phyloP scores from a whole-genome alignment of 768 basidiomycete genomes.

The Amanita fuliginea region DNA sequence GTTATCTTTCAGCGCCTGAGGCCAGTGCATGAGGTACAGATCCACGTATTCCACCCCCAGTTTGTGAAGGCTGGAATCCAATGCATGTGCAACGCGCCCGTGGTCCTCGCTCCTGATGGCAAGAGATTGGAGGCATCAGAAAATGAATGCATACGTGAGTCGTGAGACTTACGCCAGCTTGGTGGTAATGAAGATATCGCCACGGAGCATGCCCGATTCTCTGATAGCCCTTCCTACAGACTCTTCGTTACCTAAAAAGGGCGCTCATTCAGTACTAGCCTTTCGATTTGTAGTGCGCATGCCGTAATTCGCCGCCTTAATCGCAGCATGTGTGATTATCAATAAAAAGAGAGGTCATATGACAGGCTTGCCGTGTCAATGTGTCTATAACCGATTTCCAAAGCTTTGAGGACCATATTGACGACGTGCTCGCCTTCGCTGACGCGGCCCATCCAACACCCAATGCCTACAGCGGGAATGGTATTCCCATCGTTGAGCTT shows the following conservation, averaged over 20 bases:
- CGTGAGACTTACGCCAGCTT: slow-evolving; percentile 22
- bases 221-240: slow-evolving; percentile 27
- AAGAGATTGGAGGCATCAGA: slow-evolving; percentile 8
- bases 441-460: slow-evolving; percentile 28
- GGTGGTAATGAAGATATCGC: slow-evolving; percentile 28
- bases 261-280: background rate
- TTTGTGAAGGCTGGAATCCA: slow-evolving; percentile 23
- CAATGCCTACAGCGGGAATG: slow-evolving; percentile 22
- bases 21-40: slow-evolving; percentile 35
- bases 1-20: slow-evolving; percentile 15
- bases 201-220: slow-evolving; percentile 26
- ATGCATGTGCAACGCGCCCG: slow-evolving; percentile 19
- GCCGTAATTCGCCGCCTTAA: slow-evolving; percentile 7
- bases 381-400: slow-evolving; percentile 27
- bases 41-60: slow-evolving; percentile 33
- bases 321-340: background rate
- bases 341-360: slow-evolving; percentile 3
- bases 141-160: background rate
- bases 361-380: slow-evolving; percentile 19
- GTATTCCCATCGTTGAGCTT: slow-evolving; percentile 17
- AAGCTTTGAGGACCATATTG: slow-evolving; percentile 22
- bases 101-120: slow-evolving; percentile 20
- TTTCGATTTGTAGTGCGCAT: background rate
- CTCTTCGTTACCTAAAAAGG: slow-evolving; percentile 19
- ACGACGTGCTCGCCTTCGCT: slow-evolving; percentile 28